Evolutionary conservation across 164 flowering plant species (phyloP).

Genomic region (Pachysandra terminalis): DNA sequence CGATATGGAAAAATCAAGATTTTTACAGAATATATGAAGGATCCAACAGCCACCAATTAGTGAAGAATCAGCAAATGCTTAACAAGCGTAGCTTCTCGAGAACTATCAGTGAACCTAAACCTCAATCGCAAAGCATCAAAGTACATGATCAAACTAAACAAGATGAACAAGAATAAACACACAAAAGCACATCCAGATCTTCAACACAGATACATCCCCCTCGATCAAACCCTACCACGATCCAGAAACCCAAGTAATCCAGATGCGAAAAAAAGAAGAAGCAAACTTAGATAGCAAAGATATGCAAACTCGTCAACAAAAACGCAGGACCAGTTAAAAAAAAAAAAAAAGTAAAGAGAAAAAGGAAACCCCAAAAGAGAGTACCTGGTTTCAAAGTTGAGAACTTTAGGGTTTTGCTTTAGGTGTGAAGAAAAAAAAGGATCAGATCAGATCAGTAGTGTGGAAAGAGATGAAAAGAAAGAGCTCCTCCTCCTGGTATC

Average conservation of each 20-base stretch:
- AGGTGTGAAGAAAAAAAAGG: constrained; percentile 11
- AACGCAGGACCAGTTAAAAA: constrained; percentile 13
- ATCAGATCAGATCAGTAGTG: too few species aligned
- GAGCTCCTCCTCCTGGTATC: constrained; percentile 20
- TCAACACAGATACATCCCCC: constrained; percentile 18
- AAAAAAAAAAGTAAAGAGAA: constrained; percentile 18
- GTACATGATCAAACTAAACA: constrained; percentile 15
- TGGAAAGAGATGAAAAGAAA: constrained; percentile 4
- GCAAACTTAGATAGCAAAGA: constrained; percentile 9
- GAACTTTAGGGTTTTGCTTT: constrained; percentile 34
- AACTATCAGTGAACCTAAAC: too few species aligned
- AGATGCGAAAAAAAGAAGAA: constrained; percentile 24
- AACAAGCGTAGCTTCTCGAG: constrained; percentile 14
- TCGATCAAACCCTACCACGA: constrained; percentile 19
- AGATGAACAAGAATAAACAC: constrained; percentile 13
- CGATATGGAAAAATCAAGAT: constrained; percentile 4
- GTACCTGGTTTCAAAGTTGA: constrained; percentile 32
- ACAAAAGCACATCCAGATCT: constrained; percentile 23
- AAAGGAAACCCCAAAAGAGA: constrained; percentile 20
- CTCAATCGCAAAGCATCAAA: constrained; percentile 11
- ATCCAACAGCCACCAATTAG: constrained; percentile 2
- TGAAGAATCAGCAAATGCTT: neutral
- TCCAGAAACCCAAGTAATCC: constrained; percentile 28
- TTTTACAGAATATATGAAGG: constrained; percentile 4
- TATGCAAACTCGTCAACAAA: constrained; percentile 20